Conservation (phyloP, 345 rosid species). For the Populus alba region DNA sequence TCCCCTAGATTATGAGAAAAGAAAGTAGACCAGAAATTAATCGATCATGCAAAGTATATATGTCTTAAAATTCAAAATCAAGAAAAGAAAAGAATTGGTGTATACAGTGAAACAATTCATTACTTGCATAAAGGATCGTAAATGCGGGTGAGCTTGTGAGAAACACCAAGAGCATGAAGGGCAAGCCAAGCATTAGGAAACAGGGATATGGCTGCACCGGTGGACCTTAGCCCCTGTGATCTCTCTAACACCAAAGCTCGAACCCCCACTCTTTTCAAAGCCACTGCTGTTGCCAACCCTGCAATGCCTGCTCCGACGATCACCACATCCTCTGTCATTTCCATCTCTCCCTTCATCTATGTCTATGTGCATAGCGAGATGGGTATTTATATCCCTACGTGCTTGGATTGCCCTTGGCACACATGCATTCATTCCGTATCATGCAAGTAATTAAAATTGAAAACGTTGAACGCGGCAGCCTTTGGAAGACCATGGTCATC, state of each 20-base stretch:
- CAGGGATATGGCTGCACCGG: constrained; percentile 34
- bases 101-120: neutral
- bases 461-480: neutral
- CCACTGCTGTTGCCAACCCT: constrained; percentile 36
- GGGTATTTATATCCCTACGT: neutral
- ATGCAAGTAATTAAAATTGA: neutral
- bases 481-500: neutral
- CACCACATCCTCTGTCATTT: constrained; percentile 29
- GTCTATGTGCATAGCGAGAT: neutral
- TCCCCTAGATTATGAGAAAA: constrained; percentile 1
- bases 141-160: constrained; percentile 30
- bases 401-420: neutral
- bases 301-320: constrained; percentile 42
- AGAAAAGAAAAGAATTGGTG: neutral
- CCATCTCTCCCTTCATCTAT: neutral
- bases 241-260: constrained; percentile 30
- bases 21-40: neutral
- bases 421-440: neutral
- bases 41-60: neutral
- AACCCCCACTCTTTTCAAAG: constrained; percentile 29
- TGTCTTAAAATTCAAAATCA: neutral
- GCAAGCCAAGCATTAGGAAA: constrained; percentile 40
- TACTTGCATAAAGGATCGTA: constrained; percentile 17
- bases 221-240: constrained; percentile 17
- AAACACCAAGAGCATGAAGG: constrained; percentile 38